phyloP scores from a whole-genome alignment of 345 rosid genomes.

The Camelina laxa region DNA sequence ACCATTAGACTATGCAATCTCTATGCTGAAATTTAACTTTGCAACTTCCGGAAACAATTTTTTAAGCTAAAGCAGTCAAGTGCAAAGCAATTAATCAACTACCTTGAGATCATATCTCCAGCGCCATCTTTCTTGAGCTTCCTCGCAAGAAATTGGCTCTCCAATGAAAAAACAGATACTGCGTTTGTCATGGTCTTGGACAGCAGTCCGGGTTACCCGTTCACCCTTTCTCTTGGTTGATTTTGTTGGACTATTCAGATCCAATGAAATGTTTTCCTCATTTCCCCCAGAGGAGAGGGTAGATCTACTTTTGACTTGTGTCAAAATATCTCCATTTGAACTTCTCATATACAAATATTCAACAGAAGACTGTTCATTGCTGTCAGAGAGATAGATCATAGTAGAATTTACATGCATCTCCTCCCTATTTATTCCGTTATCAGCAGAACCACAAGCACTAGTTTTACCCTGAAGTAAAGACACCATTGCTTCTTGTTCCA shows the following conservation, averaged over 20 bases:
- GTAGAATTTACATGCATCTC: slow-evolving; percentile 35
- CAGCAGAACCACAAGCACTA: slow-evolving; percentile 19
- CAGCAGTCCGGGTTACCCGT: slow-evolving; percentile 39
- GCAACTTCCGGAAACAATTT: background rate
- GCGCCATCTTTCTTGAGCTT: slow-evolving; percentile 76
- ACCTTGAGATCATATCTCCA: slow-evolving; percentile 97
- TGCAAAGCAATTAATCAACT: slow-evolving; percentile 25
- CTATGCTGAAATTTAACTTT: slow-evolving; percentile 12
- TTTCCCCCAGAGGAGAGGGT: slow-evolving; percentile 28
- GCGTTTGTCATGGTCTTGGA: slow-evolving; percentile 34
- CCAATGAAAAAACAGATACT: slow-evolving; percentile 58
- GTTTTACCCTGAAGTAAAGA: slow-evolving; percentile 22
- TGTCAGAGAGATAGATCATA: slow-evolving; percentile 27
- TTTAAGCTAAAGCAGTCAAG: slow-evolving; percentile 17
- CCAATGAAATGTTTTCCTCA: slow-evolving; percentile 19
- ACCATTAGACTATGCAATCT: slow-evolving; percentile 18
- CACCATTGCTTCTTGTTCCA: slow-evolving; percentile 19
- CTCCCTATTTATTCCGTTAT: slow-evolving; percentile 24
- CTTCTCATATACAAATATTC: slow-evolving; percentile 39
- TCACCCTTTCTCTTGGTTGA: slow-evolving; percentile 40
- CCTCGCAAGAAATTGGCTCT: slow-evolving; percentile 68
- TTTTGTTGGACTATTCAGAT: slow-evolving; percentile 18
- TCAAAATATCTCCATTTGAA: slow-evolving; percentile 38
- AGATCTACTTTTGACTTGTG: slow-evolving; percentile 30
- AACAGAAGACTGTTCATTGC: slow-evolving; percentile 39